Percentiles rank a stretch among this genome's conserved stretches.
These are phyloP conservation scores for Colletotrichum neosansevieriae DNA, from an alignment of 2,329 filamentous ascomycete species.

Conservation along the genomic window DNA sequence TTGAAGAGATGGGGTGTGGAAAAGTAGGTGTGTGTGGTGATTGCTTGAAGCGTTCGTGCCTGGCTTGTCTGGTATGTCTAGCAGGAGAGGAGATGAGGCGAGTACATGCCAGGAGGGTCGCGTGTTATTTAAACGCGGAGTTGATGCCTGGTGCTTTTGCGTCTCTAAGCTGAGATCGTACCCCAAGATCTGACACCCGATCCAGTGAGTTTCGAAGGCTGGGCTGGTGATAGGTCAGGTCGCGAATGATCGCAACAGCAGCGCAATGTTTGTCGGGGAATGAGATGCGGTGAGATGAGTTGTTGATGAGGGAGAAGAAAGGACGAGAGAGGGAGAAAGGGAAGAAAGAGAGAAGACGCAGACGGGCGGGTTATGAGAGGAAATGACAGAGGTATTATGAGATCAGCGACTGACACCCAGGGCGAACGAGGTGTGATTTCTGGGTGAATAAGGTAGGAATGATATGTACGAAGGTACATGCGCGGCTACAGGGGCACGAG, in stretches of 20 bases:
- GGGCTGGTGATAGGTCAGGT: constrained; percentile 1
- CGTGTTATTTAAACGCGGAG: constrained; percentile 11
- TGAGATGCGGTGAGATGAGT: constrained; percentile 1
- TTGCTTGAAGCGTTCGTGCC: constrained; percentile 5
- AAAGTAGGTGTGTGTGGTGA: neutral
- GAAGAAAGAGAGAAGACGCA: constrained; percentile 15
- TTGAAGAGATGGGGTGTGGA: constrained; percentile 22
- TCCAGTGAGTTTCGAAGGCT: neutral
- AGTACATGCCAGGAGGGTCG: neutral
- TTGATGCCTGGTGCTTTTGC: neutral
- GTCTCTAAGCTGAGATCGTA: constrained; percentile 3
- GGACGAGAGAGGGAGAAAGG: constrained; percentile 14
- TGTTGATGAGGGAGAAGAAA: constrained; percentile 8
- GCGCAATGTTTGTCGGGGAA: neutral
- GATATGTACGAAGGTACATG: constrained; percentile 32
- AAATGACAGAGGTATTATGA: constrained; percentile 35
- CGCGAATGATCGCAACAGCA: neutral
- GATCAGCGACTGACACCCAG: constrained; percentile 33
- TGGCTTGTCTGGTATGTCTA: constrained; percentile 4
- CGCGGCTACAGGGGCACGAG: constrained; percentile 17
- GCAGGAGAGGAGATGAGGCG: neutral
- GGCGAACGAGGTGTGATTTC: constrained; percentile 28
- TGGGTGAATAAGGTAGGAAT: constrained; percentile 20
- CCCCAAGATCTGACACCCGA: constrained; percentile 22
- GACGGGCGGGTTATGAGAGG: constrained; percentile 21